These are phyloP conservation scores for Triticum timopheevii DNA, from an alignment of 176 grass and related monocot genomes.

Conservation along the genomic window DNA sequence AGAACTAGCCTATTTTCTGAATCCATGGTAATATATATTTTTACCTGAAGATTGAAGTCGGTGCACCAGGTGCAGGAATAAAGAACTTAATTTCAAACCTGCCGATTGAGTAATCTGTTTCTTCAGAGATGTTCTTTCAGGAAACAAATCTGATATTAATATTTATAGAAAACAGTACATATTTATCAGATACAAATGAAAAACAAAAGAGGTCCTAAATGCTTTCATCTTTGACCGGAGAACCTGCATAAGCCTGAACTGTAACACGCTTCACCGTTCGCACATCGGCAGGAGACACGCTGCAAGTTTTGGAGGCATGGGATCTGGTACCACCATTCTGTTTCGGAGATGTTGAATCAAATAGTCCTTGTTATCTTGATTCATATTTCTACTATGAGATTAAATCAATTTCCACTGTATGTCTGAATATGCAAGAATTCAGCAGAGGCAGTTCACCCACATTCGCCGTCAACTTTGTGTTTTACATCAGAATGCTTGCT, in stretches of 20 bases:
- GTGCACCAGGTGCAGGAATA: neutral
- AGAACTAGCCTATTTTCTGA: neutral
- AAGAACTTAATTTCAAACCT: neutral
- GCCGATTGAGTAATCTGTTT: neutral
- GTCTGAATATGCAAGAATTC: constrained; percentile 4
- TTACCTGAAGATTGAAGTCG: neutral
- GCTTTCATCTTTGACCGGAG: neutral
- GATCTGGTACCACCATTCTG: neutral
- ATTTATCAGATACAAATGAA: neutral
- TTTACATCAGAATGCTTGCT: neutral
- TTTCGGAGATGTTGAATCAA: neutral
- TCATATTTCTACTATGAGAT: neutral
- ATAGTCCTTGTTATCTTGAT: constrained; percentile 8
- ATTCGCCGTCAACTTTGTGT: neutral
- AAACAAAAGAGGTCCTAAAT: neutral
- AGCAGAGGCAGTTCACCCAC: neutral
- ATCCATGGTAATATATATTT: neutral
- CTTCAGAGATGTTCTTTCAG: neutral
- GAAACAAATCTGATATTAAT: neutral
- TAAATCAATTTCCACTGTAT: constrained; percentile 8
- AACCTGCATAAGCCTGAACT: neutral
- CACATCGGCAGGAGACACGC: neutral
- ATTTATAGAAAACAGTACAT: neutral
- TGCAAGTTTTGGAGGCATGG: neutral
- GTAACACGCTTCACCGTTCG: neutral